Base-by-base conservation (phyloP, 2,329 filamentous ascomycete genomes). In the Colletotrichum higginsianum region DNA sequence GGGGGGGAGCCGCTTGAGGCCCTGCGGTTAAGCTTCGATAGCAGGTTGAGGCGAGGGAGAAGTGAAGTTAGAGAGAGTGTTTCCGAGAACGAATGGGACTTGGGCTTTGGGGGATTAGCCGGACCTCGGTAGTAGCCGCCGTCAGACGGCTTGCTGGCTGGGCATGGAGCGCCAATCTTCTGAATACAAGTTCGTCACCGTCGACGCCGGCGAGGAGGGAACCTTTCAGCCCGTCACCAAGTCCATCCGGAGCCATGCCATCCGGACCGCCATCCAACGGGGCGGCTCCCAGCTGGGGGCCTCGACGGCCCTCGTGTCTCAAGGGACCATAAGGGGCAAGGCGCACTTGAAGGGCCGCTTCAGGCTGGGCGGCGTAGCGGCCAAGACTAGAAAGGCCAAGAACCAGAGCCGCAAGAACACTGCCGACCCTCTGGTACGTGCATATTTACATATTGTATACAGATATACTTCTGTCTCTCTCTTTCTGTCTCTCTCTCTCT, bases 141-240 rank as follows among this genome's bases (percentile, higher is more conserved):
- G 18, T 30, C 47, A 13, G 57, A 42, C 57, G 13, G n/a, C 23
- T 30, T 13, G 42, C 26, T 7, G 30, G 21, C 30, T 55, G 21
- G 44, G 26, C 26, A 71, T 67, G 67, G 42, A 40, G 9, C 26
- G 58, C 47, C 61, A 61, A 56, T 47, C 72, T 26, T 47, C 71
- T 26, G 67, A 70, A 21, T 74, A 66, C 61, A 68, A 72, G 69
- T 74, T 74, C 56, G 56, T 74, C 53, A 61, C 68, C 15, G 65
- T 61, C 13, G 68, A 47, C 11, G 49, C 49, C 16, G 53, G 55
- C 6, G 53, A 65, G 7, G 53, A 65, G 7, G 68, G 65, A 3
- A 53, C 30, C 16, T 57, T 69, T 15, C 65, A 55, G 42, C 58
- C 68, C 8, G 72, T 72, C n/a, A 65, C 12, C 65, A 74, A 64